Conservation (phyloP, 768 basidiomycete species). For the Naganishia vishniacii region DNA sequence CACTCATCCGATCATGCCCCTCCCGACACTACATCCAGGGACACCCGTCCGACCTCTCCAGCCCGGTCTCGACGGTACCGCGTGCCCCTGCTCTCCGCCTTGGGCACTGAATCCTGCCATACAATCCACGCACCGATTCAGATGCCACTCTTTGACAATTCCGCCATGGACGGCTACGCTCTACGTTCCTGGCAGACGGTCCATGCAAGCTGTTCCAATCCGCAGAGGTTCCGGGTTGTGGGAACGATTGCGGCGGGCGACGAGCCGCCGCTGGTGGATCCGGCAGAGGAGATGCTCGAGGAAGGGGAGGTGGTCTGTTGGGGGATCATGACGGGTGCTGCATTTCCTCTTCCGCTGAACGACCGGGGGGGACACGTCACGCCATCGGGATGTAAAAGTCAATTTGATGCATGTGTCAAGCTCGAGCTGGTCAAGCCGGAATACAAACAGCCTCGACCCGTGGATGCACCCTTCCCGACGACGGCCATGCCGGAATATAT, state of each 20-base stretch:
- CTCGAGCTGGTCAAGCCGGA: conserved; percentile 10
- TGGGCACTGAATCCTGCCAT: not conserved
- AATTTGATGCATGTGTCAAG: conserved; percentile 19
- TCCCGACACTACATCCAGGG: too few relatives aligned
- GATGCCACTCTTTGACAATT: conserved; percentile 25
- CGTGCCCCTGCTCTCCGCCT: not conserved
- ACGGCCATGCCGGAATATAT: conserved; percentile 1
- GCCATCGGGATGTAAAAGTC: not conserved
- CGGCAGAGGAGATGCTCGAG: too few relatives aligned
- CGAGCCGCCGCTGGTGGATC: not conserved
- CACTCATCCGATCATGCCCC: too few relatives aligned
- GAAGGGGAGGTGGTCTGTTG: conserved; percentile 4
- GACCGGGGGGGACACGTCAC: not conserved
- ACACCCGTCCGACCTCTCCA: too few relatives aligned
- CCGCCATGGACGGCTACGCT: conserved; percentile 26
- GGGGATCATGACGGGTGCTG: conserved; percentile 23
- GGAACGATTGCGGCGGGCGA: conserved; percentile 24
- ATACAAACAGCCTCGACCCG: not conserved
- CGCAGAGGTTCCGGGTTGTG: conserved; percentile 11
- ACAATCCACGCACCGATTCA: conserved; percentile 15
- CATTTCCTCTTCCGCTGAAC: conserved; percentile 8
- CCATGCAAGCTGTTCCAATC: conserved; percentile 1
- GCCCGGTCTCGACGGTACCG: not conserved
- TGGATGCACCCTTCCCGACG: not conserved
- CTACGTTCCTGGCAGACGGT: conserved; percentile 6